These are phyloP conservation scores for Aquilaria yunnanensis DNA, from an alignment of 345 rosid species.

Conservation along the genomic window DNA sequence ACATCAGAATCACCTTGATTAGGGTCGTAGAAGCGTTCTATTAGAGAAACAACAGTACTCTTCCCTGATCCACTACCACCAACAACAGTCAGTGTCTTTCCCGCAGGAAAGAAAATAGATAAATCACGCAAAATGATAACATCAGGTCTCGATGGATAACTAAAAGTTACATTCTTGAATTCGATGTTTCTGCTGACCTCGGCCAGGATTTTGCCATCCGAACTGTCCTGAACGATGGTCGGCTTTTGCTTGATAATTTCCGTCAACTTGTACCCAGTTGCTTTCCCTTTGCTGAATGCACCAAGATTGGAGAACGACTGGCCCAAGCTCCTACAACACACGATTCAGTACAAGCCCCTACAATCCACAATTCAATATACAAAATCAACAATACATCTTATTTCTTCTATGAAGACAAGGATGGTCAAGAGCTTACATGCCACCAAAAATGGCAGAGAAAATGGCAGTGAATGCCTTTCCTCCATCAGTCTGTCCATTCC, in stretches of 20 bases:
- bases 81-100: conserved; percentile 93
- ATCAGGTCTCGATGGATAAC: conserved; percentile 98
- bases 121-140: conserved; percentile 82
- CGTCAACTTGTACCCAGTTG: conserved; percentile 95
- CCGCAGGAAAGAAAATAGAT: conserved; percentile 90
- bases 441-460: conserved; percentile 99
- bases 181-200: conserved; percentile 88
- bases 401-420: background rate
- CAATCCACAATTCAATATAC: background rate
- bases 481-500: conserved; percentile 92
- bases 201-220: conserved; percentile 62
- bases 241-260: conserved; percentile 94
- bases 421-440: conserved; percentile 58
- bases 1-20: conserved; percentile 49
- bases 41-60: conserved; percentile 94
- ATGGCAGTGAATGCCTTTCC: conserved; percentile 98
- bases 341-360: background rate
- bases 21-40: conserved; percentile 97
- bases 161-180: conserved; percentile 83
- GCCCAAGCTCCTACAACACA: conserved; percentile 84
- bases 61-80: conserved; percentile 99
- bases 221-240: conserved; percentile 65
- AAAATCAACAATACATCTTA: background rate
- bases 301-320: conserved; percentile 99
- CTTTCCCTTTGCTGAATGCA: conserved; percentile 97